Percentiles rank a stretch among this genome's conserved stretches.
Evolutionary conservation across 208 protist genomes (phyloP).

Genomic region (Leishmania amazonensis): DNA sequence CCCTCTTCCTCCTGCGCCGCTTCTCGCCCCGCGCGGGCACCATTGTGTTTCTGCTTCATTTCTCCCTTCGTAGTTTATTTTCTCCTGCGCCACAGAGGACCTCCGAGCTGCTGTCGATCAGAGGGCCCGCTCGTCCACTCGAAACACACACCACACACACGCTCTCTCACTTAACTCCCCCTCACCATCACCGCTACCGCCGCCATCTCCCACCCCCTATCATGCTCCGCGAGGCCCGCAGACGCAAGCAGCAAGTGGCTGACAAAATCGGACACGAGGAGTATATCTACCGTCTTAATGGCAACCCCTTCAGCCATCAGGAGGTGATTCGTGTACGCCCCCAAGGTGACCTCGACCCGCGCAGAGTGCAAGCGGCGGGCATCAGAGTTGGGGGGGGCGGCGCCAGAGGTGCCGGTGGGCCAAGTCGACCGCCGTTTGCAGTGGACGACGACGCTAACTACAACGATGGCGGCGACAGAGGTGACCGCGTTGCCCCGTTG

Average conservation of each 20-base stretch:
- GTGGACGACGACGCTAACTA: slow-evolving; percentile 23
- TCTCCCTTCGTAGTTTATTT: neutral
- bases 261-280: slow-evolving; percentile 88
- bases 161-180: neutral
- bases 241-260: slow-evolving; percentile 62
- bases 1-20: neutral
- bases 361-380: slow-evolving; percentile 10
- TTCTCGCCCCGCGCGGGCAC: neutral
- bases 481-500: slow-evolving; percentile 9
- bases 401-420: neutral
- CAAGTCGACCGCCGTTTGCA: slow-evolving; percentile 27
- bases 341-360: slow-evolving; percentile 35
- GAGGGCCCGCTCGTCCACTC: slow-evolving; percentile 3
- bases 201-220: too few relatives aligned
- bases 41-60: neutral
- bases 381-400: neutral
- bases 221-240: slow-evolving; percentile 59
- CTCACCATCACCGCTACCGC: neutral
- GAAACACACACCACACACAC: slow-evolving; percentile 5
- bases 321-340: slow-evolving; percentile 22
- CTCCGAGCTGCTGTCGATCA: neutral
- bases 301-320: slow-evolving; percentile 33
- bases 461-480: slow-evolving; percentile 19
- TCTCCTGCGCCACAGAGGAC: neutral
- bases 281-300: slow-evolving; percentile 68